Evolutionary conservation across 371 early-diverging fungal species (phyloP), one percentile per base, ranked within the genome.

Genomic region (Haplosporangium sp.): DNA sequence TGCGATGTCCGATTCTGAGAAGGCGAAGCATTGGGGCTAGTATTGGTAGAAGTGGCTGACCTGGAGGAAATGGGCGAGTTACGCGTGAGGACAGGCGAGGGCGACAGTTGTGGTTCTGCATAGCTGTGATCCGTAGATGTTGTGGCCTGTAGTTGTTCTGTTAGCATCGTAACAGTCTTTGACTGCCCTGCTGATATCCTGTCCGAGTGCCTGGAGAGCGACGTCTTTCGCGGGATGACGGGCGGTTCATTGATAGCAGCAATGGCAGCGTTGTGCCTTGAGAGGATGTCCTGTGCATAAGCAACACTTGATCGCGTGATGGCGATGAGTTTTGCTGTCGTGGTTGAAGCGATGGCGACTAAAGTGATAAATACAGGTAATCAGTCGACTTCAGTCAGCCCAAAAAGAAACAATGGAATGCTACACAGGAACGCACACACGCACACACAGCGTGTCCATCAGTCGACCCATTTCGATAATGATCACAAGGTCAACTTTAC

Each of bases 291-390:
- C 71, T 77, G 77, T 1, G 64, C 72, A 46, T 59, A 64, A 18
- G 36, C 51, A 7, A 77, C 64, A 59, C 67, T 71, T 6, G 63
- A 48, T 18, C 72, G 72, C 18, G 77, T 64, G 52, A 77, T 67
- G 29, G 72, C 54, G 46, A 77, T 71, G 57, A 77, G 67, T 7
- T 63, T 54, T 12, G 64, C 77, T 13, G 77, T 71, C 18, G 77
- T 62, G 12, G 70, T 55, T 3, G 76, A 70, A 5, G 71, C 66
- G 66, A 76, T 76, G 53, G 76, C 76, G n/a, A 76, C 76, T 76
- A 61, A 21, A 23, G 18, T 51, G 36, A 54, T 23, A 47, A 38
- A 61, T 4, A 56, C 53, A 58, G 56, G 59, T 67, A 54, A 54
- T 67, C 54, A 67, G 66, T n/a, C 8, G 20, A 20, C 8, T 20